Conservation (phyloP, 2,329 filamentous ascomycete genomes). For the Colletotrichum sp. region DNA sequence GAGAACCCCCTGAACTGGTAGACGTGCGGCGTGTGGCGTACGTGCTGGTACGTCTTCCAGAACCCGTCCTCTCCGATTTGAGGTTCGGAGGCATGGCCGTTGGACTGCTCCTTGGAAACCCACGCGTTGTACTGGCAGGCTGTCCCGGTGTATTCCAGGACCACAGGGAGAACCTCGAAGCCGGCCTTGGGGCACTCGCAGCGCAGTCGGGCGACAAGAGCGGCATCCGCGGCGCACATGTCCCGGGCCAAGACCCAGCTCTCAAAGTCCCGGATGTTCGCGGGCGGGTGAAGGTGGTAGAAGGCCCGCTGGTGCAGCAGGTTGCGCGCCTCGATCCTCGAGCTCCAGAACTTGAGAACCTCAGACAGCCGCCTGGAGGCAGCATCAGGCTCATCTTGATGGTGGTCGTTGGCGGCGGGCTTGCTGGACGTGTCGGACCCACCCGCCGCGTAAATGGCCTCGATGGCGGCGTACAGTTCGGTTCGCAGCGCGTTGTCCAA, state of each 20-base stretch:
- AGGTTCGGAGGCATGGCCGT: not conserved
- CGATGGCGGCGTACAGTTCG: not conserved
- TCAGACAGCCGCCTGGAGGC: not conserved
- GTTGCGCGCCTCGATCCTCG: not conserved
- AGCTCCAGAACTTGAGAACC: not conserved
- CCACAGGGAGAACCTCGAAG: constrained; percentile 12
- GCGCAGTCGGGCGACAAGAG: not conserved
- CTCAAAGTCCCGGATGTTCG: not conserved
- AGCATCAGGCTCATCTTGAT: not conserved
- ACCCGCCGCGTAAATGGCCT: constrained; percentile 7
- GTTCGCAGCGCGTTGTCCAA: not conserved
- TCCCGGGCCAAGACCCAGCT: not conserved
- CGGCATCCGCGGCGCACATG: not conserved
- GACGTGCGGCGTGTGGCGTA: not conserved
- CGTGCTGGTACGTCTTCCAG: constrained; percentile 13
- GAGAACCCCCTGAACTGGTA: not conserved
- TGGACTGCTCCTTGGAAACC: not conserved
- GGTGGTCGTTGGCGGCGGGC: not conserved
- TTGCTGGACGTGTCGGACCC: not conserved
- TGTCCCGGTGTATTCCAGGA: constrained; percentile 9
- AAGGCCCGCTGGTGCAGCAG: not conserved
- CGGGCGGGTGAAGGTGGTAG: constrained; percentile 9
- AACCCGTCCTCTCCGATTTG: not conserved
- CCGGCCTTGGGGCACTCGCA: not conserved
- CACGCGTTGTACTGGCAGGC: not conserved